Conservation (phyloP, 495 filamentous ascomycete species). For the Xylaria flabelliformis region DNA sequence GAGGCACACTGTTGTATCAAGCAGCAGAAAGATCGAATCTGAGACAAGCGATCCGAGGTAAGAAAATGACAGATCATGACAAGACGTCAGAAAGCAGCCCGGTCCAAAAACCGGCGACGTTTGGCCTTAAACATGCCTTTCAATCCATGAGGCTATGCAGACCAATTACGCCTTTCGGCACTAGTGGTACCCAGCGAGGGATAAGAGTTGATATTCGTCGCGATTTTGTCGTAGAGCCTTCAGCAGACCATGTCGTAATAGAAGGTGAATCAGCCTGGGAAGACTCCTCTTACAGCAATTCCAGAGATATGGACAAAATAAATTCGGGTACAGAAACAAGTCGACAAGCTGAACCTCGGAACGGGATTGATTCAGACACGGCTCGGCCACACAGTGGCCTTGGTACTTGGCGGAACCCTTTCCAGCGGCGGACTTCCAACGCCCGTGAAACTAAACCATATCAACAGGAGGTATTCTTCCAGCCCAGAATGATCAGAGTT, state of each 20-base stretch:
- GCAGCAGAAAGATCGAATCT: conserved; percentile 20
- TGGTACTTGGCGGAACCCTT: neutral
- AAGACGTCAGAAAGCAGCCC: neutral
- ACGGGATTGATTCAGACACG: neutral
- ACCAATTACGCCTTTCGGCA: neutral
- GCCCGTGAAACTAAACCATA: neutral
- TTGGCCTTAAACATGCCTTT: conserved; percentile 2
- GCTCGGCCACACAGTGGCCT: neutral
- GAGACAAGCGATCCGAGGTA: conserved; percentile 2
- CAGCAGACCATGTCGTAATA: neutral
- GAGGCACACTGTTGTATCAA: conserved; percentile 10
- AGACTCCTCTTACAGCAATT: neutral
- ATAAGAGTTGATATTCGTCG: conserved; percentile 2
- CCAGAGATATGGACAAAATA: neutral
- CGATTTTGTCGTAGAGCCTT: neutral
- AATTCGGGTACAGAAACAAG: neutral
- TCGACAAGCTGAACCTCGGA: neutral
- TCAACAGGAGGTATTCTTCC: neutral
- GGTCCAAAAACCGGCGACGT: neutral
- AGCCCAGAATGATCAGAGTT: neutral
- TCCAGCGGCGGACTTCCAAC: conserved; percentile 2
- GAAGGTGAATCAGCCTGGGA: neutral
- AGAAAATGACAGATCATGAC: neutral
- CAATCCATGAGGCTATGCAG: neutral
- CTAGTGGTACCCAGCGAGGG: neutral